A percentile compares a stretch with the other conserved stretches of the same genome.
These are phyloP conservation scores for Hypoxylon fragiforme DNA, from an alignment of 495 filamentous ascomycete genomes.

Conservation along the genomic window DNA sequence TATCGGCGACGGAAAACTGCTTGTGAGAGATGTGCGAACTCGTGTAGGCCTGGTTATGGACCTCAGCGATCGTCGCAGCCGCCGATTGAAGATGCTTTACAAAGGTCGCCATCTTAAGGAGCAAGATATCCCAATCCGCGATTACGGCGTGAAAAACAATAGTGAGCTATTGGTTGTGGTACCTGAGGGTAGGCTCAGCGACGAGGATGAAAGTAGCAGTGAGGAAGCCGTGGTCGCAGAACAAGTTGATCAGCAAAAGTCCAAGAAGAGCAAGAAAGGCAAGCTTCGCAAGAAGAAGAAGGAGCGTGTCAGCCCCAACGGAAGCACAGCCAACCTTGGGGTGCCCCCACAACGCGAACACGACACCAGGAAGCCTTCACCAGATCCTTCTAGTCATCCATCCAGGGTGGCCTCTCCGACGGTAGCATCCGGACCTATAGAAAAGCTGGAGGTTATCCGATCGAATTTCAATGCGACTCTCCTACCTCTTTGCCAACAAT, in stretches of 20 bases:
- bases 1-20: slow-evolving; percentile 76
- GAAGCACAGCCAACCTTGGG: slow-evolving; percentile 41
- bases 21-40: slow-evolving; percentile 66
- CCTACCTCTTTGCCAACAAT: slow-evolving; percentile 67
- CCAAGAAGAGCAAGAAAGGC: slow-evolving; percentile 45
- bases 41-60: slow-evolving; percentile 66
- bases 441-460: slow-evolving; percentile 72
- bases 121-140: slow-evolving; percentile 62
- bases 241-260: slow-evolving; percentile 32
- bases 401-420: slow-evolving; percentile 36
- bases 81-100: slow-evolving; percentile 72
- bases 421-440: slow-evolving; percentile 56
- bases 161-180: slow-evolving; percentile 67
- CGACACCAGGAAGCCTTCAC: slow-evolving; percentile 17
- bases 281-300: slow-evolving; percentile 52
- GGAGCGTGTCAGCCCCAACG: slow-evolving; percentile 39
- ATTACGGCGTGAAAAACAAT: slow-evolving; percentile 79
- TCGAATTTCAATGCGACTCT: slow-evolving; percentile 67
- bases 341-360: slow-evolving; percentile 30
- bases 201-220: slow-evolving; percentile 55
- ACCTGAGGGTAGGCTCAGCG: slow-evolving; percentile 50
- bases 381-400: slow-evolving; percentile 35
- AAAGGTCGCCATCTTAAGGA: slow-evolving; percentile 79
- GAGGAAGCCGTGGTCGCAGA: slow-evolving; percentile 49
- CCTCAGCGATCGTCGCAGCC: slow-evolving; percentile 56